Evolutionary conservation across 73 alveolate genomes (phyloP).

Genomic region (Paramecium sexaurelia): DNA sequence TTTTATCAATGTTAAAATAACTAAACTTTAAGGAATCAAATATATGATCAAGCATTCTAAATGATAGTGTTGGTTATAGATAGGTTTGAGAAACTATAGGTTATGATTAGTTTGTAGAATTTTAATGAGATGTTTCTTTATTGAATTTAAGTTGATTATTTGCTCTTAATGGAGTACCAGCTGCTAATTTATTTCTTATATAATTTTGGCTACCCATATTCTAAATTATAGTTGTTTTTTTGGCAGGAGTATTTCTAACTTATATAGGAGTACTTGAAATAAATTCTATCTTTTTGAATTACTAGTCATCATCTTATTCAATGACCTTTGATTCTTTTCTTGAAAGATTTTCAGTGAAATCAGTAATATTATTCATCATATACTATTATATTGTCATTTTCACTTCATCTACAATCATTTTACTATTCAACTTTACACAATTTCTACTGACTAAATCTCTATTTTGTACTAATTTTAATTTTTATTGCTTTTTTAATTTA

Average conservation of each 20-base stretch:
- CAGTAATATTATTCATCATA: not conserved
- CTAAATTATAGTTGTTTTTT: not conserved
- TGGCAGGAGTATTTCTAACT: not conserved
- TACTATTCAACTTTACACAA: not conserved
- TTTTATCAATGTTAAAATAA: not conserved
- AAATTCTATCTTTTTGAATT: not conserved
- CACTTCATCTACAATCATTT: not conserved
- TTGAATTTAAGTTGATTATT: not conserved
- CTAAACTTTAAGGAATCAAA: not conserved
- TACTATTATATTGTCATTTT: not conserved
- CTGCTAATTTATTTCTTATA: not conserved
- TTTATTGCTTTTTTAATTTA: not conserved
- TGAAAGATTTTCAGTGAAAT: not conserved
- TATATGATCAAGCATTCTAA: conserved; percentile 1
- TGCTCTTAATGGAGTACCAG: conserved; percentile 24
- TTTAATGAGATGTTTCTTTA: not conserved
- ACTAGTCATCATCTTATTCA: not conserved
- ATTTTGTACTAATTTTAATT: not conserved
- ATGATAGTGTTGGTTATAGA: not conserved
- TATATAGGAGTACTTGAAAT: not conserved
- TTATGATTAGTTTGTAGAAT: not conserved
- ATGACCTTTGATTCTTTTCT: not conserved
- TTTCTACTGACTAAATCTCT: not conserved
- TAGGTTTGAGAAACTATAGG: not conserved
- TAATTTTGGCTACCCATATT: not conserved